Evolutionary conservation across 2,329 filamentous ascomycete species (phyloP), one percentile per base, ranked within the genome.

Genomic region (Aspergillus persii): DNA sequence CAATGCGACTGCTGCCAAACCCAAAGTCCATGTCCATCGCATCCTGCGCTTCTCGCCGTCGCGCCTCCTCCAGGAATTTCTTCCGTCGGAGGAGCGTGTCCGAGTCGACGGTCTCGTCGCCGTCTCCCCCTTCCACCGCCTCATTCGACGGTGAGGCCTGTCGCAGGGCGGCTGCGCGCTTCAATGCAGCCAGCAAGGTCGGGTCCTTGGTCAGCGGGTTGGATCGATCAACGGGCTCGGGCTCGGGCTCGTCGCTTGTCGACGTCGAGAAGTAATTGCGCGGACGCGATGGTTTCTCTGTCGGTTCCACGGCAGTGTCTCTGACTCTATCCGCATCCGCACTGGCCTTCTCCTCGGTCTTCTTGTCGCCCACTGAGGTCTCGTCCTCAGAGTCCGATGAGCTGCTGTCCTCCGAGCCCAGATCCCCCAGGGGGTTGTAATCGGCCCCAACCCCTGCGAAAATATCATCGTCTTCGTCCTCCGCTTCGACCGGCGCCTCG

Each of bases 11-110:
- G 23, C 88, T 91, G 36, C 95, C 95, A 70, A 99, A 98, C 61
- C 93, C 94, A 81, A 98, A 86, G 70, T 99, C 95, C 77, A 99
- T 84, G 76, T 99, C 94, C 58, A 94, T 88, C 51, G 92, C 86
- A 72, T 98, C 94, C 51, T 93, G 85, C 66, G 90, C 89, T 57
- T 87, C 77, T n/a, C 78, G 79, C 8, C 74, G 74, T 49, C 70
- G 72, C 8, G 81, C 86, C 60, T 83, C 83, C 67, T 88, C 81
- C 5, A 97, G 80, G 80, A 97, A 89, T 64, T 85, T 89, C 73
- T 86, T 89, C 54, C 88, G 85, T 7, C 89, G 87, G 53, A 87
- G 87, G 62, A 89, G 84, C 61, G 87, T 85, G 1, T 85, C 85
- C 63, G 87, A 83, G 2, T 85, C 84, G 5, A 78, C 76, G 60